Evolutionary conservation across 495 filamentous ascomycete genomes (phyloP), one percentile per base, ranked within the genome.

Genomic region (Hamigera avellanea): DNA sequence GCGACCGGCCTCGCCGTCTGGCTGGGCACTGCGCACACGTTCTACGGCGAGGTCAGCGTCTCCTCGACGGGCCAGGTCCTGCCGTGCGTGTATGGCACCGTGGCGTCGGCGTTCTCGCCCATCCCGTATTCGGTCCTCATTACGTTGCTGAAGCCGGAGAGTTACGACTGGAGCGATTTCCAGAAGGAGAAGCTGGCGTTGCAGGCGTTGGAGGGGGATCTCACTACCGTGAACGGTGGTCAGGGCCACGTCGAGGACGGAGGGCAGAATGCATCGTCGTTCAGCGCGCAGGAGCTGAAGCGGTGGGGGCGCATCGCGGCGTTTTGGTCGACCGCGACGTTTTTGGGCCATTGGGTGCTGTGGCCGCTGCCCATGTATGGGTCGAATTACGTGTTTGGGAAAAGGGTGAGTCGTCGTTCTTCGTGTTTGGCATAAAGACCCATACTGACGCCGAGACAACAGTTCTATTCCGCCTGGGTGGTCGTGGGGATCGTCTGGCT

Each of bases 381-480:
- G 1, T 55, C 57, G 17, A 36, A 42, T n/a, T 59, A 61, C 41
- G 41, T 63, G 1, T 61, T 61, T 44, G 46, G 34, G 12, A 53
- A 52, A 35, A 49, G 45, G 44, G 53, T 54, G 39, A 15, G 46
- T 26, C 10, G 19, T 19, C 14, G 2, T 16, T 7, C 16, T 25
- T 14, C 19, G 7, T 13, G 12, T n/a, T 59, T 68, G 5, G 21
- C 5, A 23, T 23, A 23, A 23, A 23, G 4, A 23, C 5, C 4
- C 4, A 23, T 23, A 9, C 21, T 23, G 21, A 23, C 21, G 5
- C 9, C 5, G 21, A 23, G 9, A 5, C 21, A 5, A 9, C 61
- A 61, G 9, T 83, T 83, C 59, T 83, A 83, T 54, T 78, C 75
- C 9, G 79, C 80, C 27, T 83, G 79, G 79, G 69, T 83, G 9